Base-by-base conservation (phyloP, 768 basidiomycete genomes). In the Mycena vitilis region DNA sequence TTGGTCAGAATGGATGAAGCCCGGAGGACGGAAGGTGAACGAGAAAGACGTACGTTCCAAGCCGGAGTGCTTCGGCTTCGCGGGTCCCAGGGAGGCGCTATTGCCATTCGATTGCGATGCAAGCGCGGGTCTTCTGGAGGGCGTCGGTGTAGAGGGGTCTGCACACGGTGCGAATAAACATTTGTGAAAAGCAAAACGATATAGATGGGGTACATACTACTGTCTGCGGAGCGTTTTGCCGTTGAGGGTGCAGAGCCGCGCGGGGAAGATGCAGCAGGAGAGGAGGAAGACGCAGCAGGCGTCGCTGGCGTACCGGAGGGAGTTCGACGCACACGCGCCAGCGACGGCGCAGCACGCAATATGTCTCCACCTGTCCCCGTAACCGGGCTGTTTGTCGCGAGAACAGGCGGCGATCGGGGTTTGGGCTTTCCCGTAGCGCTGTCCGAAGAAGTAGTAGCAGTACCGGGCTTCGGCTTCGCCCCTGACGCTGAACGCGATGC, bases 71-170 rank as follows among this genome's bases (percentile, higher is more conserved):
- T 49, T 22, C 11, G 22, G 48, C 23, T 10, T 40, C 30, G 30
- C 30, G 30, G 30, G 30, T n/a, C n/a, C n/a, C 3, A 30, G 30
- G 40, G 40, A 40, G 40, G 40, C 40, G 40, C 40, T 16, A 38
- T 62, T 63, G 40, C 40, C 10, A 38, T 62, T 63, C 34, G 62
- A 68, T 42, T 68, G 66, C 18, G 55, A 58, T 20, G 62, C 51
- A 18, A 68, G 67, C 44, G 56, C 61, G 18, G 57, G 57, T 0
- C 61, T 55, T 51, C 59, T 68, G 40, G 47, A 15, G 38, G 20
- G 3, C 10, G 53, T 1, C 22, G 40, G 40, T 0, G 60, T 48
- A 15, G 53, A 51, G 22, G 38, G 16, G 61, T 54, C 52, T 62
- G 51, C 44, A 45, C 13, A 45, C 44, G 18, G 13, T 45, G 40